Evolutionary conservation across 176 grass and related monocot genomes (phyloP).

Genomic region (Pontederia crassipes): DNA sequence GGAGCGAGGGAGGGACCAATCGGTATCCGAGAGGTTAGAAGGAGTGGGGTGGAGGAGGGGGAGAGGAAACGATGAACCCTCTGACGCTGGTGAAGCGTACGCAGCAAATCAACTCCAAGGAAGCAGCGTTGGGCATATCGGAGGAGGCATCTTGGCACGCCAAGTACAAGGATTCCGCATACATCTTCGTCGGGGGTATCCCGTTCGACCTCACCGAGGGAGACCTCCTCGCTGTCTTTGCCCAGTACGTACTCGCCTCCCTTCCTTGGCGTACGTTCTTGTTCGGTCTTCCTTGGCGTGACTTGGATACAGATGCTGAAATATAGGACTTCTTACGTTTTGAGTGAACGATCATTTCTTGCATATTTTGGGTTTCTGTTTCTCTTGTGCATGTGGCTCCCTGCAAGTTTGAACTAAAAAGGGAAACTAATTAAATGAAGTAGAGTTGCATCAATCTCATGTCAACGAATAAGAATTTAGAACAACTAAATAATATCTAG

Average conservation of each 20-base stretch:
- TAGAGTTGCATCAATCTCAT: too few species aligned
- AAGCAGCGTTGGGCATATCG: conserved; percentile 66
- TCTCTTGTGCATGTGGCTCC: neutral
- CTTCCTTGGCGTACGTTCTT: neutral
- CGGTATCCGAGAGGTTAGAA: neutral
- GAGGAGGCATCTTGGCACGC: conserved; percentile 86
- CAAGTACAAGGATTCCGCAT: conserved; percentile 87
- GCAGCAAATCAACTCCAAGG: conserved; percentile 72
- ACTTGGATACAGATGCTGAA: neutral
- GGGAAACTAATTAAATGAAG: too few species aligned
- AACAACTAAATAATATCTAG: too few species aligned
- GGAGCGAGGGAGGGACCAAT: too few species aligned
- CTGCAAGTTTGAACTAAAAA: too few species aligned
- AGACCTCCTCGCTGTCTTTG: conserved; percentile 75
- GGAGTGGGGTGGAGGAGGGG: conserved; percentile 17
- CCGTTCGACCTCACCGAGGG: conserved; percentile 88
- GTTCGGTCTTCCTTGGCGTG: neutral
- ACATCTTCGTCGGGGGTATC: conserved; percentile 82
- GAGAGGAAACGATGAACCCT: conserved; percentile 51
- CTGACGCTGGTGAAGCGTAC: conserved; percentile 82
- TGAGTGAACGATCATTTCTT: neutral
- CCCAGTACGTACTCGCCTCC: conserved; percentile 32
- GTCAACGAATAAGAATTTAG: too few species aligned
- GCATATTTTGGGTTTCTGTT: neutral
- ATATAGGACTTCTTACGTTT: neutral